Conservation (phyloP, 2,329 filamentous ascomycete species). For the Calonectria pauciramosa region DNA sequence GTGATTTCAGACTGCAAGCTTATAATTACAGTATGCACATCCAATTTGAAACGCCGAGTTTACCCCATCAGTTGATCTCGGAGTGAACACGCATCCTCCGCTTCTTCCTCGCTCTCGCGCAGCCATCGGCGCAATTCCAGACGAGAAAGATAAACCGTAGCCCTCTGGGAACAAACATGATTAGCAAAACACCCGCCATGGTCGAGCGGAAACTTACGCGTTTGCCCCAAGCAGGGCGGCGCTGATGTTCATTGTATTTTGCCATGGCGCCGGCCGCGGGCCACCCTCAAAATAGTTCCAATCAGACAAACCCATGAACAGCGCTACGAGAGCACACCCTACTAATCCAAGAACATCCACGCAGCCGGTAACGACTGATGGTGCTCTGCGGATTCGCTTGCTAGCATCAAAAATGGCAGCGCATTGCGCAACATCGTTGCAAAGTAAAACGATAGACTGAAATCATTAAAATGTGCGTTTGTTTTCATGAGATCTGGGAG, state of each 20-base stretch:
- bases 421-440: background rate
- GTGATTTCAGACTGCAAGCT: background rate
- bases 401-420: background rate
- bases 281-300: conserved; percentile 1
- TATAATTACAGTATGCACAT: background rate
- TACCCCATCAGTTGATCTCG: background rate
- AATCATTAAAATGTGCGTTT: background rate
- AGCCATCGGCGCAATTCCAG: background rate
- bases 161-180: background rate
- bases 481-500: background rate
- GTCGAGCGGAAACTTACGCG: background rate
- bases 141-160: background rate
- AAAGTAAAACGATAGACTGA: background rate
- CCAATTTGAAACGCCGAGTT: background rate
- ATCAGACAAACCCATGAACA: background rate
- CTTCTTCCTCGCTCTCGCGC: background rate
- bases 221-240: background rate
- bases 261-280: background rate
- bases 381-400: background rate
- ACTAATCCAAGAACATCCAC: background rate
- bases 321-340: background rate
- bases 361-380: background rate
- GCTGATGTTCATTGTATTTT: background rate
- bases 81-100: background rate
- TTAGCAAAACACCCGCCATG: background rate